Evolutionary conservation across 768 basidiomycete species (phyloP).

Genomic region (Suillus hirtellus): DNA sequence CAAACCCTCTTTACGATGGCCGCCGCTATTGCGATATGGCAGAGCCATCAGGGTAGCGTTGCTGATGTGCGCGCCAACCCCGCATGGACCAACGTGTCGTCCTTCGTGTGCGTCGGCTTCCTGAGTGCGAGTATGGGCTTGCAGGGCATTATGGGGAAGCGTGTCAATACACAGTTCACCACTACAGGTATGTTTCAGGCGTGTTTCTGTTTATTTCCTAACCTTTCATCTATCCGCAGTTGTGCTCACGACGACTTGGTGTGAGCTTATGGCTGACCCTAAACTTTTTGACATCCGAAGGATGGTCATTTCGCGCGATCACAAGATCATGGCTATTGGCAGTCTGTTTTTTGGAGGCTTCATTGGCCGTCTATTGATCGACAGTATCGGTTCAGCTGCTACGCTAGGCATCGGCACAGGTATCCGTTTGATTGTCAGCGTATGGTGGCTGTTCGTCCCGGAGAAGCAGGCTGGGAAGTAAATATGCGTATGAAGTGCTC

Average conservation of each 20-base stretch:
- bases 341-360: slow-evolving; percentile 82
- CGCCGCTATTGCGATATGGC: slow-evolving; percentile 70
- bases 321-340: slow-evolving; percentile 64
- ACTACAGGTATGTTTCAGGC: slow-evolving; percentile 58
- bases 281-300: slow-evolving; percentile 60
- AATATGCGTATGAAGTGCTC: neutral
- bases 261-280: slow-evolving; percentile 84
- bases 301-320: slow-evolving; percentile 62
- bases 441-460: slow-evolving; percentile 69
- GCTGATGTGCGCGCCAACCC: slow-evolving; percentile 58
- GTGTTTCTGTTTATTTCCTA: neutral
- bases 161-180: slow-evolving; percentile 76
- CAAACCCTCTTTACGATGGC: slow-evolving; percentile 79
- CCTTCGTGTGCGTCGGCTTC: slow-evolving; percentile 74
- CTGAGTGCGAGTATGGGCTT: slow-evolving; percentile 81
- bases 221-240: slow-evolving; percentile 40
- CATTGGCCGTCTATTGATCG: slow-evolving; percentile 57
- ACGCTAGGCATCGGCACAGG: slow-evolving; percentile 69
- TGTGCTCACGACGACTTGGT: slow-evolving; percentile 87
- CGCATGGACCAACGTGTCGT: slow-evolving; percentile 65
- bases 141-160: slow-evolving; percentile 85
- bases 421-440: slow-evolving; percentile 57
- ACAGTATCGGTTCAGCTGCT: slow-evolving; percentile 57
- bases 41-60: slow-evolving; percentile 58
- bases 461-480: slow-evolving; percentile 19